Base-by-base conservation (phyloP, 768 basidiomycete genomes). In the Hypholoma fasciculare region DNA sequence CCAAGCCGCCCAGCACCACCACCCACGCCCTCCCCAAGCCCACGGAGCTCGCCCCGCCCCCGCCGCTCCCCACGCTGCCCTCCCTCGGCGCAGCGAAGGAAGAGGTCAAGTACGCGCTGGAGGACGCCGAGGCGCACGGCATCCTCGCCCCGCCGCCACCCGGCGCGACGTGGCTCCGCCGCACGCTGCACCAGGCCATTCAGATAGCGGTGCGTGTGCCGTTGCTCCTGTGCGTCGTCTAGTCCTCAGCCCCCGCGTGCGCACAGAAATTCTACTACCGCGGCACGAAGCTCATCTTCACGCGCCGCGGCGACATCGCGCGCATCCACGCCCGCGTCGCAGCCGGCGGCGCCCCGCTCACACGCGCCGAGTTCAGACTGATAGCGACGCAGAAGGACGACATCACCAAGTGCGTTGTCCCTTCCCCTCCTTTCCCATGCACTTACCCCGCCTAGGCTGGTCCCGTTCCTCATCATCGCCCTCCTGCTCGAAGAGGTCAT, bases 181-280 rank as follows among this genome's bases (percentile, higher is more conserved):
- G 76, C 38, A 76, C 80, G 6, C 58, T 82, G 4, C 81, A 83
- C 66, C 80, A 80, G 53, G 74, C 68, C 23, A 76, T 81, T 38
- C 71, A 82, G 62, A 74, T 85, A 36, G 75, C 74, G 40, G 79
- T 80, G 61, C 46, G 76, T 71, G 30, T 48, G 7, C 34, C 9
- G 16, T 17, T 7, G 12, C 4, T 12, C 9, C 38, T 23, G 23
- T 23, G 36, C 19, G 6, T 38, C 27, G 27, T 17, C 27, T 12
- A 14, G 8, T 37, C 14, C 17, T 6, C 19, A 20, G 49, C 39
- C 30, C 52, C 1, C 30, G 17, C 7, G 43, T 34, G 23, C 43
- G 19, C 34, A 20, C 26, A 88, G 88, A 92, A 92, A 88, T 95
- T 95, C 71, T 95, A 95, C 72, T 87, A 77, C 65, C 78, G 84